Evolutionary conservation across 2,329 filamentous ascomycete genomes (phyloP).

Genomic region (Escovopsis sp.): DNA sequence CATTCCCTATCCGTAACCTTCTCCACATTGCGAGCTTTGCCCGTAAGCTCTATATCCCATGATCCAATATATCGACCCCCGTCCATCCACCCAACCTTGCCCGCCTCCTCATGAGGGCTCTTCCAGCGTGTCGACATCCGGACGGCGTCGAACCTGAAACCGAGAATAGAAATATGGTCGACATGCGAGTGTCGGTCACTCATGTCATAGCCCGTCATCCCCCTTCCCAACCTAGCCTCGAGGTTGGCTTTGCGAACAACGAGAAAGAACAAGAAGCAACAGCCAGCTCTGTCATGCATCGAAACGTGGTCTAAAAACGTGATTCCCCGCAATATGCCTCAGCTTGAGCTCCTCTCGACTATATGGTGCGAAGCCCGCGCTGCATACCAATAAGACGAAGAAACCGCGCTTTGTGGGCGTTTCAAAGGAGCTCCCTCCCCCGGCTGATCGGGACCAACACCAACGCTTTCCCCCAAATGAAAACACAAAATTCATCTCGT

Average conservation of each 20-base stretch:
- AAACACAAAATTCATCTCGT: conserved; percentile 15
- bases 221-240: conserved; percentile 11
- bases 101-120: conserved; percentile 1
- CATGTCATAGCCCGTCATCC: conserved; percentile 11
- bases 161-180: conserved; percentile 4
- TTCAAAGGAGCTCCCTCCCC: conserved; percentile 13
- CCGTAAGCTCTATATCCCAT: conserved; percentile 7
- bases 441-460: conserved; percentile 15
- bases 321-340: conserved; percentile 23
- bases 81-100: conserved; percentile 2
- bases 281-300: conserved; percentile 36
- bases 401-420: conserved; percentile 6
- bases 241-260: conserved; percentile 11
- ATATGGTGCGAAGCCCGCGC: conserved; percentile 11
- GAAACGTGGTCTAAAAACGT: conserved; percentile 33
- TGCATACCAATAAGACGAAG: conserved; percentile 13
- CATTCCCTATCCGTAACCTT: conserved; percentile 4
- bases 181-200: conserved; percentile 9
- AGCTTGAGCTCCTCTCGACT: conserved; percentile 15
- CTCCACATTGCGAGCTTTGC: conserved; percentile 5
- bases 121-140: conserved; percentile 3
- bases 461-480: conserved; percentile 14
- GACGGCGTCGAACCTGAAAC: conserved; percentile 5
- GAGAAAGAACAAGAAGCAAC: conserved; percentile 26
- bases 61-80: conserved; percentile 6